These are phyloP conservation scores for Capsella bursapastoris DNA, from an alignment of 345 rosid genomes.

Conservation along the genomic window DNA sequence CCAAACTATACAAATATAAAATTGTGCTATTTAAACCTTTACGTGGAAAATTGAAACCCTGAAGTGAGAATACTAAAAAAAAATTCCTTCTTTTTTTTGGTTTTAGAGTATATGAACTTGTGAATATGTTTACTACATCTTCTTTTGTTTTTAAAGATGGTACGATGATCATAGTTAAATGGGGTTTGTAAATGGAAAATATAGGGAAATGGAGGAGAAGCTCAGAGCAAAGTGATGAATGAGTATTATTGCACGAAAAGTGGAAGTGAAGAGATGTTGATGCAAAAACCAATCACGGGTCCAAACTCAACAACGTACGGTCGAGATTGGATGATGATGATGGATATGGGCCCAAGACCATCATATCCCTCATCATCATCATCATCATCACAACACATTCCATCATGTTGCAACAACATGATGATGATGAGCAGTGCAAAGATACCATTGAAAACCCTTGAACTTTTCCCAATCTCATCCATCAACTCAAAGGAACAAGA, in stretches of 20 bases:
- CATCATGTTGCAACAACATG: conserved; percentile 34
- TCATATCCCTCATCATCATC: conserved; percentile 46
- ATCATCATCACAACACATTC: conserved; percentile 22
- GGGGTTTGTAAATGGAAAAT: conserved; percentile 5
- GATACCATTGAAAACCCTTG: conserved; percentile 78
- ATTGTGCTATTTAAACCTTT: no score
- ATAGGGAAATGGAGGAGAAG: conserved; percentile 51
- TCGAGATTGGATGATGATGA: conserved; percentile 64
- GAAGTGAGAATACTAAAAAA: neutral
- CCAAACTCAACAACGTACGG: conserved; percentile 48
- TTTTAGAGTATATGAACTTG: neutral
- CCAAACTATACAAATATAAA: neutral
- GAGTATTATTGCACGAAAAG: conserved; percentile 47
- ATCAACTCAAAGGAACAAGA: conserved; percentile 76
- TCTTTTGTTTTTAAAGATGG: neutral
- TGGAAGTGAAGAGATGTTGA: conserved; percentile 35
- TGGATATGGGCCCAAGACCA: conserved; percentile 49
- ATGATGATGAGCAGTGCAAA: conserved; percentile 44
- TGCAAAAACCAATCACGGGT: conserved; percentile 53
- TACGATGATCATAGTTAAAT: neutral
- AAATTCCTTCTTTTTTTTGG: neutral
- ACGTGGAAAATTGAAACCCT: no score
- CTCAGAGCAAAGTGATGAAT: conserved; percentile 43
- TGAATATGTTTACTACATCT: neutral
- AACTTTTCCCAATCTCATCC: conserved; percentile 84